These are phyloP conservation scores for Aristolochia fimbriata DNA, from an alignment of 164 flowering plant species.

Conservation along the genomic window DNA sequence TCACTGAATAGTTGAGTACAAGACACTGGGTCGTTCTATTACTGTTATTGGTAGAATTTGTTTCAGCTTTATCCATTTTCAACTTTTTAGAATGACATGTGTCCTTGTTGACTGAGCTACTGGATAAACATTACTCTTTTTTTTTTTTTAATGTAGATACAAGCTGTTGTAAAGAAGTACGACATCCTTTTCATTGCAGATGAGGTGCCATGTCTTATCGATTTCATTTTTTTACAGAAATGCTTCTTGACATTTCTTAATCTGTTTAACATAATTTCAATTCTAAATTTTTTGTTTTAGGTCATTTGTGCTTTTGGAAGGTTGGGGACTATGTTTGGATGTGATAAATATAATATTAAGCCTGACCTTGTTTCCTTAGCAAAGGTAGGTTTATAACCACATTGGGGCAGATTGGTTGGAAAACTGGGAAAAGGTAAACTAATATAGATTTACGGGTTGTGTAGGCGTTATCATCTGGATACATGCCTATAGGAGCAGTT, in stretches of 20 bases:
- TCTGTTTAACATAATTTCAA: not conserved
- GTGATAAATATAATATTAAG: conserved; percentile 85
- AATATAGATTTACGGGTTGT: conserved; percentile 1
- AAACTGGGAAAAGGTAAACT: not conserved
- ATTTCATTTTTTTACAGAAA: not conserved
- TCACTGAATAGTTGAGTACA: no score
- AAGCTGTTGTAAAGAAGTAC: conserved; percentile 81
- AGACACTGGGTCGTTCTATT: no score
- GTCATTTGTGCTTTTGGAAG: conserved; percentile 97
- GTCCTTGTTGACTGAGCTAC: no score
- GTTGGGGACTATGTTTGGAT: conserved; percentile 93
- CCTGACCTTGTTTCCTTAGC: conserved; percentile 95
- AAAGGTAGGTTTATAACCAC: conserved; percentile 37
- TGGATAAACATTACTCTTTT: not conserved
- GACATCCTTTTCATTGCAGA: conserved; percentile 92
- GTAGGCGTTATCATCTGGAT: conserved; percentile 86
- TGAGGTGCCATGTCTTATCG: conserved; percentile 42
- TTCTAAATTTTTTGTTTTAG: conserved; percentile 19
- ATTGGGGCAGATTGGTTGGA: no score
- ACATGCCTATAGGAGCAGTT: conserved; percentile 96
- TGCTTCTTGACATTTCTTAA: no score
- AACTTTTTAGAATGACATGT: no score
- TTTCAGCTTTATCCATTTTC: no score
- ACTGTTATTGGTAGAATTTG: no score
- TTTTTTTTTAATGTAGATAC: conserved; percentile 39